Base-by-base conservation (phyloP, 208 protist species). In the Crithidia acanthocephali region DNA sequence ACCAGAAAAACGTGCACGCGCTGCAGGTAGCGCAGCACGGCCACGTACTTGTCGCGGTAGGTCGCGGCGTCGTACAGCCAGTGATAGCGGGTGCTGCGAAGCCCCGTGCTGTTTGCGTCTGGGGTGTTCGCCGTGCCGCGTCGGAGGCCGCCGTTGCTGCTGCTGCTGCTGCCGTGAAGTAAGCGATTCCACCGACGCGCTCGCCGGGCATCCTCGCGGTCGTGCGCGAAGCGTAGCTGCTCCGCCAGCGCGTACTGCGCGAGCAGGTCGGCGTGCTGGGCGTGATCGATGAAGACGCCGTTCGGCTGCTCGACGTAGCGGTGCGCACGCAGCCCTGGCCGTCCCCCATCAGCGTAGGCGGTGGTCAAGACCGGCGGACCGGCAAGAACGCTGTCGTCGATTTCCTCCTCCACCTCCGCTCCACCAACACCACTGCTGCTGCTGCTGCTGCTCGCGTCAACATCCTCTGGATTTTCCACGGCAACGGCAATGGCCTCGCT, bases 261-360 rank as follows among this genome's bases (percentile, higher is more conserved):
- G 30, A 78, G 35, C 25, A 84, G 30, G 32, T 73, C 48, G 2
- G 59, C 71, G 63, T 86, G 80, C n/a, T 63, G 37, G 20, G 64
- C 73, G 68, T 76, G 72, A 32, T 78, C 66, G 51, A 87, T 35
- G 50, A 88, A 85, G 3, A 79, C 20, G 44, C 81, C 84, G 62
- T 85, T 87, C 22, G 60, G 37, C 62, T 85, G 72, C 62, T 88
- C 87, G 53, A 81, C 86, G 65, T 84, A 87, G 44, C 88, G 65
- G 78, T 88, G 87, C 13, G 82, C 75, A n/a, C 80, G 87, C 45
- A 90, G 74, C 20, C 76, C 62, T 0, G 82, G 87, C 1, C 81
- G 55, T 3, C 76, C 79, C 4, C 52, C 77, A 18, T 44, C 50
- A 6, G 47, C 52, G 7, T 40, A 52, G 15, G 53, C 52, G 10